Percentiles rank a stretch among this genome's conserved stretches.
Conservation (phyloP, 2,329 filamentous ascomycete genomes). For the Beauveria rudraprayagi region DNA sequence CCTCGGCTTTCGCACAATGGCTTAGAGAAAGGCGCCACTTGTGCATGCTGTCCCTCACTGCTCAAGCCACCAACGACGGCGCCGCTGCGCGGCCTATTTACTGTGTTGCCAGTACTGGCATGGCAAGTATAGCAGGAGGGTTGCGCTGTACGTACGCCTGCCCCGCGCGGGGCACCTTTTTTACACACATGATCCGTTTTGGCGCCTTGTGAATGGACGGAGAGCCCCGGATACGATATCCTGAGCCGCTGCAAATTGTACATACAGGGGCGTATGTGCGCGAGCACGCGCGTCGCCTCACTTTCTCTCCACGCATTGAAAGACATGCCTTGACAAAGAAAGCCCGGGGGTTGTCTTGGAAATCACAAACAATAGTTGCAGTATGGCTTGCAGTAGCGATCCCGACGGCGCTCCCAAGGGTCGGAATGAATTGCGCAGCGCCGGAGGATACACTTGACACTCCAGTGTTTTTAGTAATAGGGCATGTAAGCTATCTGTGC, state of each 20-base stretch:
- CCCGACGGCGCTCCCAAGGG: no score
- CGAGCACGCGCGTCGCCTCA: not conserved
- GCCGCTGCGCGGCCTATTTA: no score
- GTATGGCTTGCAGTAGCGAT: not conserved
- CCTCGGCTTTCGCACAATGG: no score
- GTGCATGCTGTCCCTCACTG: no score
- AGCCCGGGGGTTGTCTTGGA: not conserved
- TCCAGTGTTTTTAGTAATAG: not conserved
- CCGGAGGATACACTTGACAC: not conserved
- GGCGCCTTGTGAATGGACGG: not conserved
- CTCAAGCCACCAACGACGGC: no score
- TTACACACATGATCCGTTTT: not conserved
- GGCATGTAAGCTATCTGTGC: no score
- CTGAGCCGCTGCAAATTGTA: not conserved
- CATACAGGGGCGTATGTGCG: not conserved
- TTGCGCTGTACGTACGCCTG: not conserved
- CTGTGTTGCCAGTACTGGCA: no score
- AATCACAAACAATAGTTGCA: not conserved
- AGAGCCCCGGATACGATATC: not conserved
- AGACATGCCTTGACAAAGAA: not conserved
- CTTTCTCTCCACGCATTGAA: not conserved
- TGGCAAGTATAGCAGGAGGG: no score
- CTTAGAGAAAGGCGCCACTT: no score
- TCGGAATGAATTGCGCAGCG: not conserved
- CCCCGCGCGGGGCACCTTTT: not conserved